A percentile compares a stretch with the other conserved stretches of the same genome.
These are phyloP conservation scores for Crithidia fasciculata DNA, from an alignment of 208 protist genomes.

Conservation along the genomic window DNA sequence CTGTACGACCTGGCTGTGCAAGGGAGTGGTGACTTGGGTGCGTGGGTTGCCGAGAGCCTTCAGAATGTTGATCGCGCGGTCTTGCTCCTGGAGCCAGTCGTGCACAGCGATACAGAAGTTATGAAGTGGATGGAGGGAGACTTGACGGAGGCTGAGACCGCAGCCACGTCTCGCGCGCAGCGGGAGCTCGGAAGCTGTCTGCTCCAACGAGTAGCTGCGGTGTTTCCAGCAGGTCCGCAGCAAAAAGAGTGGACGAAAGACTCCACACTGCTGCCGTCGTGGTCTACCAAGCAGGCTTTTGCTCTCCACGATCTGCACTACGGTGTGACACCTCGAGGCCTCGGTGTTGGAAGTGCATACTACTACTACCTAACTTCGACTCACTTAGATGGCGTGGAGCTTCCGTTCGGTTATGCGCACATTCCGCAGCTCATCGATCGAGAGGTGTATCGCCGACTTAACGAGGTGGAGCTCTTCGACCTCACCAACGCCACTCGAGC, in stretches of 20 bases:
- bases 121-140: background rate
- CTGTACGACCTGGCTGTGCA: background rate
- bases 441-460: conserved; percentile 21
- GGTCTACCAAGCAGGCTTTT: conserved; percentile 18
- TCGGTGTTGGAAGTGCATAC: conserved; percentile 22
- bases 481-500: conserved; percentile 26
- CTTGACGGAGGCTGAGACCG: background rate
- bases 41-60: background rate
- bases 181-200: conserved; percentile 14
- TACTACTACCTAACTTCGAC: conserved; percentile 27
- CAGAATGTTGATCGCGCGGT: background rate
- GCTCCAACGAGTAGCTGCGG: background rate
- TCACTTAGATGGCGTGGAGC: conserved; percentile 27
- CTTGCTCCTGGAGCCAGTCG: conserved; percentile 30
- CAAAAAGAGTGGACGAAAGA: background rate
- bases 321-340: conserved; percentile 7
- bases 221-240: background rate
- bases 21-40: background rate
- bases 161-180: conserved; percentile 1
- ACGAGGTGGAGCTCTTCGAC: conserved; percentile 33
- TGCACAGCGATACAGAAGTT: conserved; percentile 21
- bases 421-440: conserved; percentile 29
- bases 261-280: background rate
- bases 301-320: conserved; percentile 10
- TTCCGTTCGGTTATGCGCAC: conserved; percentile 35